phyloP scores from a whole-genome alignment of 139 green algal species.

The Ulvella scutata region DNA sequence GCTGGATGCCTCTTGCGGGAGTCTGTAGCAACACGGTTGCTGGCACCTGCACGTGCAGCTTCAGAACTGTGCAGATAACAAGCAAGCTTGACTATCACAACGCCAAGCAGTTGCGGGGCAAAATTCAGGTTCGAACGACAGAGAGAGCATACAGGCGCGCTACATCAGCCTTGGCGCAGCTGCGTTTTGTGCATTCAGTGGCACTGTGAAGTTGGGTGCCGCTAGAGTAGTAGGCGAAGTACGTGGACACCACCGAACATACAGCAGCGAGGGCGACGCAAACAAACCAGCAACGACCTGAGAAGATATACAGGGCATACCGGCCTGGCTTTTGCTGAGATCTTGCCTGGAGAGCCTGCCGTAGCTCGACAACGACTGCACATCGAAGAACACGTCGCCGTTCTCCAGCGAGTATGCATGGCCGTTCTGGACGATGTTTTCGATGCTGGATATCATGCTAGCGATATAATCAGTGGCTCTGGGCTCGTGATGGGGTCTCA shows the following conservation, averaged over 20 bases:
- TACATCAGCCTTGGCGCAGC: no score
- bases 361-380: slow-evolving; percentile 65
- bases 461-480: slow-evolving; percentile 73
- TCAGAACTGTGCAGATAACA: not conserved
- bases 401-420: slow-evolving; percentile 69
- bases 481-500: slow-evolving; percentile 73
- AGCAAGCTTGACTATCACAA: no score
- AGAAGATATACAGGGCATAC: not conserved
- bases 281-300: no score
- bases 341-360: slow-evolving; percentile 66
- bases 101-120: no score
- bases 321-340: not conserved
- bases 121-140: no score
- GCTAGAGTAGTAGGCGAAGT: no score
- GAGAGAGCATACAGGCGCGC: no score
- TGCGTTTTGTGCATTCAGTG: no score
- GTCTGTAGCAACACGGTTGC: slow-evolving; percentile 79
- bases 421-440: slow-evolving; percentile 68
- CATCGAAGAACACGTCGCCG: slow-evolving; percentile 87
- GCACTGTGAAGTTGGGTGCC: no score
- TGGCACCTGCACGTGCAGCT: slow-evolving; percentile 27
- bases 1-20: slow-evolving; percentile 63
- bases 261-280: no score
- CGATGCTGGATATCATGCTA: slow-evolving; percentile 78
- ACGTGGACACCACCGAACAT: no score